A percentile compares a stretch with the other conserved stretches of the same genome.
These are phyloP conservation scores for Aspergillus persii DNA, from an alignment of 2,329 filamentous ascomycete species.

Conservation along the genomic window DNA sequence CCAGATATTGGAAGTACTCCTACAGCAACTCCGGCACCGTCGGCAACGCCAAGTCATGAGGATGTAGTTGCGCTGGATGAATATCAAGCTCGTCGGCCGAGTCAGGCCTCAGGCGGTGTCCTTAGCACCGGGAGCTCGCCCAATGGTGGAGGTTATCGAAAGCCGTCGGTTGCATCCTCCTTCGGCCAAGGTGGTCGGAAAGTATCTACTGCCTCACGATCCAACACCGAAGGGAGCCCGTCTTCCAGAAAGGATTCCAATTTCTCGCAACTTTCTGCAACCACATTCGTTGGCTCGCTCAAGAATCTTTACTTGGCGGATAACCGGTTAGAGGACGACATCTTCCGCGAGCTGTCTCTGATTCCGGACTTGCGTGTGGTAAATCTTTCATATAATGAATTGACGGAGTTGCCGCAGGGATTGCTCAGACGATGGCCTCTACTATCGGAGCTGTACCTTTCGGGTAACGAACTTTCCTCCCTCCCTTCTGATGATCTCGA, in stretches of 20 bases:
- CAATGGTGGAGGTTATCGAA: conserved; percentile 56
- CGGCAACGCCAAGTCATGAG: conserved; percentile 70
- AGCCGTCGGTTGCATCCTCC: conserved; percentile 80
- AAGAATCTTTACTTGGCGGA: conserved; percentile 85
- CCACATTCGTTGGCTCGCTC: conserved; percentile 85
- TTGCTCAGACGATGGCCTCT: conserved; percentile 88
- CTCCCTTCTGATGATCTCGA: conserved; percentile 92
- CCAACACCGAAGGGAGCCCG: conserved; percentile 56
- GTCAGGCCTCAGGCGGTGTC: conserved; percentile 74
- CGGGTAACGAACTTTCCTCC: conserved; percentile 88
- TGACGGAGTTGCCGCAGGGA: conserved; percentile 86
- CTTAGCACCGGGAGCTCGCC: conserved; percentile 75
- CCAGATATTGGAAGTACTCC: conserved; percentile 45
- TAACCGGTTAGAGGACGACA: conserved; percentile 89
- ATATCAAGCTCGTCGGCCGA: conserved; percentile 68
- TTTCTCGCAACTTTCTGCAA: conserved; percentile 72
- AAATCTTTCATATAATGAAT: conserved; percentile 91
- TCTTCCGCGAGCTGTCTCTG: conserved; percentile 85
- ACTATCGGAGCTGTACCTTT: conserved; percentile 87
- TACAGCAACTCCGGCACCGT: conserved; percentile 49
- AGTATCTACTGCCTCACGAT: conserved; percentile 75
- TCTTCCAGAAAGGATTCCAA: conserved; percentile 81
- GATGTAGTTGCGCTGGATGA: conserved; percentile 68
- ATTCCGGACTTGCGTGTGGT: conserved; percentile 81
- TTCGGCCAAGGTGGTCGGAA: conserved; percentile 79